phyloP scores from a whole-genome alignment of 2,329 filamentous ascomycete genomes.

The Sordariomycetes sp. region DNA sequence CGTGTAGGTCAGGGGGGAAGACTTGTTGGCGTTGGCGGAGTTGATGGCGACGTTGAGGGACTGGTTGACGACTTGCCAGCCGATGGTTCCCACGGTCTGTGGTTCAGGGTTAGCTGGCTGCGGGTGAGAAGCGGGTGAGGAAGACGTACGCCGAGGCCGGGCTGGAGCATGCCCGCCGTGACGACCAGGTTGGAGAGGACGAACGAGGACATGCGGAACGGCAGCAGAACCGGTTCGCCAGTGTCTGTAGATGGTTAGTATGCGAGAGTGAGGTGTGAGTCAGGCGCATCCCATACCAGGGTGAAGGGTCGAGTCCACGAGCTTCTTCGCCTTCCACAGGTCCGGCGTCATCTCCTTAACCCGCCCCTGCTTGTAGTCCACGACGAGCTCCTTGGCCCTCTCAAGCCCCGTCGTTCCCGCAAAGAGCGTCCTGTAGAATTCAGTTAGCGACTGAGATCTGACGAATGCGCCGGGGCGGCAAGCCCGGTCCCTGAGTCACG shows the following conservation, averaged over 20 bases:
- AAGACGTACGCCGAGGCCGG: constrained; percentile 54
- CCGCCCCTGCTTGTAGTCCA: constrained; percentile 77
- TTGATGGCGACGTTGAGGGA: constrained; percentile 98
- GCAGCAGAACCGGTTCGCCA: constrained; percentile 79
- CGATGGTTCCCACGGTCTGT: constrained; percentile 69
- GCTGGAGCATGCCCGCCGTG: constrained; percentile 93
- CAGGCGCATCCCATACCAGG: constrained; percentile 49
- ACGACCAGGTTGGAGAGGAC: constrained; percentile 89
- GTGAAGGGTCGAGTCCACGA: constrained; percentile 91
- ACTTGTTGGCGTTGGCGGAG: constrained; percentile 96
- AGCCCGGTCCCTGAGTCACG: no score
- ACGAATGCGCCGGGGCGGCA: neutral
- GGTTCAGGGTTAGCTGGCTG: constrained; percentile 5
- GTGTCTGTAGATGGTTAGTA: constrained; percentile 50
- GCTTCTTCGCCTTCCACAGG: constrained; percentile 91
- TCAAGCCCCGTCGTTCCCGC: constrained; percentile 69
- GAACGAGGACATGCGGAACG: constrained; percentile 95
- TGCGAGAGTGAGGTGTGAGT: neutral
- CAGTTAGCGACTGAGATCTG: neutral
- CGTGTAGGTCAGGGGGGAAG: constrained; percentile 67
- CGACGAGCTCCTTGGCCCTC: constrained; percentile 68
- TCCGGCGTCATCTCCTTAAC: constrained; percentile 73
- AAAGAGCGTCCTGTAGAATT: constrained; percentile 59
- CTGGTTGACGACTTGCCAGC: constrained; percentile 94
- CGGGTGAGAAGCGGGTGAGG: neutral